A percentile compares a stretch with the other conserved stretches of the same genome.
Evolutionary conservation across 2,329 filamentous ascomycete genomes (phyloP).

Genomic region (Aureobasidium sp.): DNA sequence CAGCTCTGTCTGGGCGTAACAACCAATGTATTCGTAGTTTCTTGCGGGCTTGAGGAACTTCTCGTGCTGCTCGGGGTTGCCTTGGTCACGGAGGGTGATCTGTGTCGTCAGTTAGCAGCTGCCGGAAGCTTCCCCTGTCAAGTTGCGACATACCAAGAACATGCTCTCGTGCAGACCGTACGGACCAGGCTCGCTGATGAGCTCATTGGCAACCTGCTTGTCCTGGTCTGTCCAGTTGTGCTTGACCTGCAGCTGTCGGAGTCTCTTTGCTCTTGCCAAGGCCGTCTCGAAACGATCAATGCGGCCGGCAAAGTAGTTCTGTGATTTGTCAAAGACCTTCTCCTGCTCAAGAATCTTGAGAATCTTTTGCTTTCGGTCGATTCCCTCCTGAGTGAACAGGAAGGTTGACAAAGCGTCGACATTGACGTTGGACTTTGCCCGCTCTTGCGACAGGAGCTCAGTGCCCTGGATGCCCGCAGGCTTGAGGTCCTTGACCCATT

Average conservation of each 20-base stretch:
- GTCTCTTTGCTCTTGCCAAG: constrained; percentile 60
- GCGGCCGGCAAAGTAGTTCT: constrained; percentile 66
- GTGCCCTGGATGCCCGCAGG: constrained; percentile 59
- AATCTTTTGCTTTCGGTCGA: constrained; percentile 53
- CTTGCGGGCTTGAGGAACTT: constrained; percentile 61
- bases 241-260: constrained; percentile 57
- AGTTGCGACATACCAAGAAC: constrained; percentile 46
- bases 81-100: constrained; percentile 63
- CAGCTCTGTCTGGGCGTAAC: constrained; percentile 73
- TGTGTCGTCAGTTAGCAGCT: constrained; percentile 20
- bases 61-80: constrained; percentile 64
- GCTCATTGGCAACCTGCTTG: constrained; percentile 53
- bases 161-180: constrained; percentile 65
- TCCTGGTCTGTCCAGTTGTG: constrained; percentile 62
- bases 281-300: constrained; percentile 61
- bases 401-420: constrained; percentile 60
- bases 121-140: background rate
- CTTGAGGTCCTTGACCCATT: constrained; percentile 60
- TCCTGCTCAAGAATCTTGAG: constrained; percentile 58
- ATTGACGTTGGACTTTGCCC: constrained; percentile 57
- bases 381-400: constrained; percentile 57
- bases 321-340: constrained; percentile 67
- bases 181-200: constrained; percentile 65
- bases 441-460: constrained; percentile 61
- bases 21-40: constrained; percentile 65